Conservation (phyloP, 768 basidiomycete species). For the Mrakia frigida region DNA sequence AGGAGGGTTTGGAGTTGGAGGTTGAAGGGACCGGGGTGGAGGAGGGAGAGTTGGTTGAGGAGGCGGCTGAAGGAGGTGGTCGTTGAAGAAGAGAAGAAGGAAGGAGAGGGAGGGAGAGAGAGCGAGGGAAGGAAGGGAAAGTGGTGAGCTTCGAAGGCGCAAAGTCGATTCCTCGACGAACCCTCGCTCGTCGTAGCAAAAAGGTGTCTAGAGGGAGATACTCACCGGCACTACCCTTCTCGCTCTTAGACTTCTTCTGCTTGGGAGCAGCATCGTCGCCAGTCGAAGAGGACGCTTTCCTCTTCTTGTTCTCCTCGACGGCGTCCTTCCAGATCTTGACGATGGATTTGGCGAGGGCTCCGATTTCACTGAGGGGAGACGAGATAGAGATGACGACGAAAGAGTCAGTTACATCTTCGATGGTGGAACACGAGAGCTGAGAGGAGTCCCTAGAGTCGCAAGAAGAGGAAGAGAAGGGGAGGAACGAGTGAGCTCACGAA, state of each 20-base stretch:
- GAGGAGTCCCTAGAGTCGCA: neutral
- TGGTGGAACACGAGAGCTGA: neutral
- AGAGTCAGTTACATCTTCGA: neutral
- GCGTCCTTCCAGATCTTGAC: conserved; percentile 88
- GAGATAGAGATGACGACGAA: neutral
- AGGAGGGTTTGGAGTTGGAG: conserved; percentile 22
- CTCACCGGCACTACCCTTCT: conserved; percentile 9
- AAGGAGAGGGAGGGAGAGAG: no score
- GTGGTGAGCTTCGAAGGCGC: neutral
- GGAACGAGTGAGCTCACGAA: conserved; percentile 14
- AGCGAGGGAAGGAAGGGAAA: neutral
- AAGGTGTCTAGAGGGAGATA: no score
- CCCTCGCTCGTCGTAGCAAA: no score
- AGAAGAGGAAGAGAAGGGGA: conserved; percentile 3
- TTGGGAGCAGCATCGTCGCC: neutral
- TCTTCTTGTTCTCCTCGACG: conserved; percentile 56
- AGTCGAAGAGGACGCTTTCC: conserved; percentile 14
- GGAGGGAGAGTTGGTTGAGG: neutral
- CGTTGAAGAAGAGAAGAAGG: no score
- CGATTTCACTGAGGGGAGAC: conserved; percentile 55
- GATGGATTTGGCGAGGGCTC: conserved; percentile 80
- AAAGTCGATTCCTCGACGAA: no score
- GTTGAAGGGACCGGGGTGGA: neutral
- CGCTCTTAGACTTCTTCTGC: conserved; percentile 29
- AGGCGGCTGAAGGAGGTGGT: neutral